Base-by-base conservation (phyloP, 345 rosid species). In the Brassica rapa region DNA sequence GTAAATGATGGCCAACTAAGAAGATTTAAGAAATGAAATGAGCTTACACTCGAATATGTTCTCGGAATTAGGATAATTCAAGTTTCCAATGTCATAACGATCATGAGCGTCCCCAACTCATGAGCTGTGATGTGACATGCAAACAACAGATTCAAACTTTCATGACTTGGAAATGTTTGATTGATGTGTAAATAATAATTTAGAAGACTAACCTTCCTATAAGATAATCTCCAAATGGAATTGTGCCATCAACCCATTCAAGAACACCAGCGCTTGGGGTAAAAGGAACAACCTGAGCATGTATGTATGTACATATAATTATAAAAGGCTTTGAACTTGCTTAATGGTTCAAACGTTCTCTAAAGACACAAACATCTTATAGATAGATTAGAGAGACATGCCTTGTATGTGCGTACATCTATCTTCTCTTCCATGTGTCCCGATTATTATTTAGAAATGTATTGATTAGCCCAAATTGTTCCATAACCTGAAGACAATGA, bases 261-360 rank as follows among this genome's bases (percentile, higher is more conserved):
- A 94, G 93, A 82, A 94, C 97, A 75, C 98, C 98, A 72, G 97
- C 98, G 80, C 98, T 94, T 57, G 98, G 98, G 71, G 98, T 94
- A 79, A 94, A 94, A 70, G 98, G 97, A 83, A 94, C 82, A 75
- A 94, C 98, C 98, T 94, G 86, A 75, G 30, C 76, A 19, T 19
- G 53, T 66, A 6, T 73, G 1, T 30, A 68, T 49, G 19, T 4
- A 62, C 56, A 73, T 60, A 14, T 60, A n/a, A 46, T 24, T 57
- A 35, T 61, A 33, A 30, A 49, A 39, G 21, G 16, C 21, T 25
- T 73, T 68, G 7, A 80, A 35, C 64, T 37, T 19, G 70, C 68
- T 80, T 68, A 75, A 70, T 39, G 33, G 8, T 30, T 63, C 61
- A 71, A 11, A 4, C 14, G 62, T 78, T 30, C 62, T 51, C 16